Percentiles rank a stretch among this genome's conserved stretches.
Conservation (phyloP, 768 basidiomycete species). For the Boletus rufocinnamomeus region DNA sequence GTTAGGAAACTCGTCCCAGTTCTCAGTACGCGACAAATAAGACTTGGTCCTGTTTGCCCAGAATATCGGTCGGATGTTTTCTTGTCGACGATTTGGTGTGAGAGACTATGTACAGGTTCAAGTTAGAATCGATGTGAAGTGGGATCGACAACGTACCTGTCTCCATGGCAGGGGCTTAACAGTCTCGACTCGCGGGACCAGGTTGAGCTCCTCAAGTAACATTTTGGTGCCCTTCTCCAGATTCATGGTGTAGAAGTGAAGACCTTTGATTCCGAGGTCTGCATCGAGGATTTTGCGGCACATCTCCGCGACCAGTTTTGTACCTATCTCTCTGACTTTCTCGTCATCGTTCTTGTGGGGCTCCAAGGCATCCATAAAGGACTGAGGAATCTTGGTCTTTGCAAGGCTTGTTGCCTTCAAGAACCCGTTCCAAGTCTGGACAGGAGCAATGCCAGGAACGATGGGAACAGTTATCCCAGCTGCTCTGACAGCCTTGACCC, state of each 20-base stretch:
- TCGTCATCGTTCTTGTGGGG: slow-evolving; percentile 92
- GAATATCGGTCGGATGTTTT: slow-evolving; percentile 96
- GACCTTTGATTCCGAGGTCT: slow-evolving; percentile 79
- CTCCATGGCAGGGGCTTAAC: slow-evolving; percentile 97
- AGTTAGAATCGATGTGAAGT: not conserved
- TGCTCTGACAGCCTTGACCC: slow-evolving; percentile 81
- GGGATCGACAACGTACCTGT: slow-evolving; percentile 56
- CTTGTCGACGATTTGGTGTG: slow-evolving; percentile 86
- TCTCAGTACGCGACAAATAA: slow-evolving; percentile 93
- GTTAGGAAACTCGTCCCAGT: slow-evolving; percentile 99
- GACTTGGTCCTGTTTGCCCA: slow-evolving; percentile 98
- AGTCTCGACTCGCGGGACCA: slow-evolving; percentile 86
- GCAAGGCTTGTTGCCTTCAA: slow-evolving; percentile 77
- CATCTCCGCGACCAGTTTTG: slow-evolving; percentile 93
- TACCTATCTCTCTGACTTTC: slow-evolving; percentile 89
- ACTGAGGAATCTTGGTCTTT: slow-evolving; percentile 75
- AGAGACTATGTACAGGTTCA: slow-evolving; percentile 58
- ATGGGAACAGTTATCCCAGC: slow-evolving; percentile 89
- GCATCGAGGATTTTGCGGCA: slow-evolving; percentile 83
- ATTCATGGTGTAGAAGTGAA: slow-evolving; percentile 99
- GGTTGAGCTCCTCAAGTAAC: slow-evolving; percentile 88
- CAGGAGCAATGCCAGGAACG: slow-evolving; percentile 92
- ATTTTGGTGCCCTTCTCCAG: slow-evolving; percentile 93
- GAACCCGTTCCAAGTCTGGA: slow-evolving; percentile 97
- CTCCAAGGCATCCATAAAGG: slow-evolving; percentile 73